Evolutionary conservation across 2,329 filamentous ascomycete species (phyloP).

Genomic region (Helicocarpus griseus): DNA sequence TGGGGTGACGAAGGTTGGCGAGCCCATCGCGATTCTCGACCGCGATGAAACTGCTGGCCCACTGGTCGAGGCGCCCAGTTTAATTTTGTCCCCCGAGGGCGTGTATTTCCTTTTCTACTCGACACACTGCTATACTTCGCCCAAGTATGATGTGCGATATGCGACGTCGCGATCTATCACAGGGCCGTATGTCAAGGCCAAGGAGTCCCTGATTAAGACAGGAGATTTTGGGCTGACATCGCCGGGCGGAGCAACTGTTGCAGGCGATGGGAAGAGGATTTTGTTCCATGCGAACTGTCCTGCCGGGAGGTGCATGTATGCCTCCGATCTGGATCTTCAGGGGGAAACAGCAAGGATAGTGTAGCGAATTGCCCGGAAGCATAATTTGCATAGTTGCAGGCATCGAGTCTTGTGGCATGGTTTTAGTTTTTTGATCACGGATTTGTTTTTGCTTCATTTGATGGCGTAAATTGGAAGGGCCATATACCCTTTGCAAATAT

Average conservation of each 20-base stretch:
- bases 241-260: conserved; percentile 21
- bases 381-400: too few relatives aligned
- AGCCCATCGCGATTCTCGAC: conserved; percentile 48
- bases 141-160: conserved; percentile 51
- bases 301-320: conserved; percentile 12
- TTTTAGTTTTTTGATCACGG: not conserved
- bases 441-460: not conserved
- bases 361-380: not conserved
- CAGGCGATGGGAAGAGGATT: conserved; percentile 18
- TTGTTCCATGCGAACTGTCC: conserved; percentile 23
- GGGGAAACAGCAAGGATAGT: not conserved
- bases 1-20: conserved; percentile 45
- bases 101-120: conserved; percentile 55
- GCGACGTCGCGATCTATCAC: conserved; percentile 37
- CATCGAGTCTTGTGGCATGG: too few relatives aligned
- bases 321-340: not conserved
- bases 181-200: conserved; percentile 30
- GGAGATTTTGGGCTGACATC: conserved; percentile 19
- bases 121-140: conserved; percentile 48
- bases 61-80: conserved; percentile 52
- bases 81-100: conserved; percentile 33
- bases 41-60: conserved; percentile 54
- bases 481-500: too few relatives aligned
- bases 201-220: conserved; percentile 25
- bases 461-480: too few relatives aligned